Evolutionary conservation across 371 early-diverging fungal genomes (phyloP), one percentile per base, ranked within the genome.

Genomic region (Saksenaea oblongispora): DNA sequence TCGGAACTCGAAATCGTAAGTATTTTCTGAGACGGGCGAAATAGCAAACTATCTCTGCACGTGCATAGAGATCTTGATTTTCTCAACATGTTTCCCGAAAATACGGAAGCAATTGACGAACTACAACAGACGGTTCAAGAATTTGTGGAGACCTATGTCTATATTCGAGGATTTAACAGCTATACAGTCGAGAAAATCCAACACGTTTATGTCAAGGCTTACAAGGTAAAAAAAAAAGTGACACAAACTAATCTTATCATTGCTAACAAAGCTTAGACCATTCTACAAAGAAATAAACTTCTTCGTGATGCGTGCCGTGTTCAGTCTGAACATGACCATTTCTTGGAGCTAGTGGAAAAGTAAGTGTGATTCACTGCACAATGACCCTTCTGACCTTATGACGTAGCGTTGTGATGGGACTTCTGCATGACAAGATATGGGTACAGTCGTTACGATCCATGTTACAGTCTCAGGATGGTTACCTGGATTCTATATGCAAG

Each of bases 281-380:
- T 82, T 57, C 56, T 76, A 42, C 72, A 79, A 70, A 59, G 64
- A 62, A 79, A 79, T 54, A 71, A 72, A 60, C 59, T 70, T 34
- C 51, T 82, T 22, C 71, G 74, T 58, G 72, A 69, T 17, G 74
- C 80, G 39, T 76, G 79, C 56, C 78, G 81, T 15, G 64, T 76
- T 9, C 84, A 82, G 47, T 75, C 78, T 15, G 87, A 86, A 61
- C 81, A 83, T 47, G 84, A 84, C 56, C 73, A 71, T 54, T 83
- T 84, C 56, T 66, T 82, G 58, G 87, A 84, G 57, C 71, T 84
- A 27, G 74, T 85, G 14, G 87, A 87, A 76, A 87, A 87, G 87
- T 87, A 78, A 63, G 68, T 11, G 42, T 41, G 18, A 17, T 17
- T 41, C 42, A 41, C n/a, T 41, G 42, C 18, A 41, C 5, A 17